Conservation (phyloP, 352 stramenopile species). For the Phytophthora meadii region DNA sequence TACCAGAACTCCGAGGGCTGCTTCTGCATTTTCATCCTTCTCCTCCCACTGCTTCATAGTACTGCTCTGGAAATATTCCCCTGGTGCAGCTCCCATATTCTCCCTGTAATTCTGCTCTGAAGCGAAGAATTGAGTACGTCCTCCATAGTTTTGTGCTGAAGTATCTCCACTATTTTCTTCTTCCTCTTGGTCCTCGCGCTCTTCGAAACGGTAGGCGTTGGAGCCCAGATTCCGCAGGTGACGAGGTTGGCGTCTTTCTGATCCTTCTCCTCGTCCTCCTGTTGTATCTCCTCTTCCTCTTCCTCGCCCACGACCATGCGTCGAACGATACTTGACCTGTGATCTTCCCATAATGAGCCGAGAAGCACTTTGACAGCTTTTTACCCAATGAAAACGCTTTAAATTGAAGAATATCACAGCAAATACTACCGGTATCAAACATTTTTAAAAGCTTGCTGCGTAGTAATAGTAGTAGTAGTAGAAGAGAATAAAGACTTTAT, state of each 20-base stretch:
- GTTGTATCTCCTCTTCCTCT: constrained; percentile 24
- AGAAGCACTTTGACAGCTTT: neutral
- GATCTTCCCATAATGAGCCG: constrained; percentile 61
- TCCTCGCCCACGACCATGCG: constrained; percentile 57
- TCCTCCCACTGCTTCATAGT: constrained; percentile 76
- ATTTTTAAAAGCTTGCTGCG: too few relatives aligned
- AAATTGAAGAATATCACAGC: neutral
- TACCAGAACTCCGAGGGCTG: constrained; percentile 52
- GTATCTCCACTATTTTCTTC: constrained; percentile 15
- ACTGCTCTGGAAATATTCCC: constrained; percentile 68
- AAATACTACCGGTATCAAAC: too few relatives aligned
- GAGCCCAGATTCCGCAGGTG: constrained; percentile 57
- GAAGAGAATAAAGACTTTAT: constrained; percentile 8
- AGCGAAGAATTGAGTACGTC: constrained; percentile 67
- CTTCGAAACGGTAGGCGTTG: constrained; percentile 77
- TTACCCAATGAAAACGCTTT: constrained; percentile 15
- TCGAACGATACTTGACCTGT: constrained; percentile 70
- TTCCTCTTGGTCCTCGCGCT: constrained; percentile 36
- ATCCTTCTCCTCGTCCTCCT: constrained; percentile 13
- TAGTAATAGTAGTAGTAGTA: too few relatives aligned
- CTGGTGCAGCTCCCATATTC: constrained; percentile 32
- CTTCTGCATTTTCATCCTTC: constrained; percentile 44
- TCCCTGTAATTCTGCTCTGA: constrained; percentile 65
- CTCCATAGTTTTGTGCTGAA: constrained; percentile 4
- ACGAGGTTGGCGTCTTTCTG: constrained; percentile 25